phyloP scores from a whole-genome alignment of 768 basidiomycete species.

The Hericium erinaceus region DNA sequence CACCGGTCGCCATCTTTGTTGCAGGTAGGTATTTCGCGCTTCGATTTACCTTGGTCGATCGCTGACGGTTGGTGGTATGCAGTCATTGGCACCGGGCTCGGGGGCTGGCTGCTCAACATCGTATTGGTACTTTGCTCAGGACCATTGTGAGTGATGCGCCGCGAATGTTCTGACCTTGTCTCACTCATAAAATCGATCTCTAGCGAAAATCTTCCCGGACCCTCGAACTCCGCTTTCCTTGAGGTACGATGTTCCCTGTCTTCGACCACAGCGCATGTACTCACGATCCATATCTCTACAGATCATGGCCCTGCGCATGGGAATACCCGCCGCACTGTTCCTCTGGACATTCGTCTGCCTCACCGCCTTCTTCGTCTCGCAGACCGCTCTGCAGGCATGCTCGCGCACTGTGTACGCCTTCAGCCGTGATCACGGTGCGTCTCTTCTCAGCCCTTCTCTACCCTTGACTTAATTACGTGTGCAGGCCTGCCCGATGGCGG shows the following conservation, averaged over 20 bases:
- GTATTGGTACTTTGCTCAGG: constrained; percentile 81
- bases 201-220: constrained; percentile 57
- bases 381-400: constrained; percentile 73
- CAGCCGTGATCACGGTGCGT: constrained; percentile 63
- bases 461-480: background rate
- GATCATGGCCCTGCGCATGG: constrained; percentile 72
- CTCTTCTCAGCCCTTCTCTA: background rate
- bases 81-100: constrained; percentile 68
- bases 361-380: constrained; percentile 81
- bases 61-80: constrained; percentile 43
- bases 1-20: constrained; percentile 8
- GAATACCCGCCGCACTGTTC: constrained; percentile 63
- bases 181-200: constrained; percentile 8
- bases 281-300: constrained; percentile 15
- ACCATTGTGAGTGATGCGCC: constrained; percentile 39
- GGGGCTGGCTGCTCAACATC: constrained; percentile 86
- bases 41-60: background rate
- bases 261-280: background rate
- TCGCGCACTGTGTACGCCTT: constrained; percentile 81
- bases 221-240: constrained; percentile 65
- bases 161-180: background rate
- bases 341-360: constrained; percentile 79
- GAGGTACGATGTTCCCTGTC: constrained; percentile 27
- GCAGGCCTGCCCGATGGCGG: constrained; percentile 68
- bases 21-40: background rate